Base-by-base conservation (phyloP, 768 basidiomycete species). In the Solioccasus polychromus region DNA sequence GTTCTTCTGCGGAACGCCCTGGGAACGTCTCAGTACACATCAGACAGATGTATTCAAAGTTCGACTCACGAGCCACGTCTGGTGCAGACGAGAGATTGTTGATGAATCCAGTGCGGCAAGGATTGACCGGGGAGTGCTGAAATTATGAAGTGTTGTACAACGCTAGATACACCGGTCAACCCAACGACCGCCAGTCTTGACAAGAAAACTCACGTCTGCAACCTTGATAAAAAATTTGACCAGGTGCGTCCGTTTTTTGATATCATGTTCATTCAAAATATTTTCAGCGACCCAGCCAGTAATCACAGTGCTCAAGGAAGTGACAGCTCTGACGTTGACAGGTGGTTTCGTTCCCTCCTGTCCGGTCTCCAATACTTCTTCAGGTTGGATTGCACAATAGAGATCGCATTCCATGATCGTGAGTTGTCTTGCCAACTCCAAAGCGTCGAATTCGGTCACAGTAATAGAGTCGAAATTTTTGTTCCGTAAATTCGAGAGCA, bases 231-330 rank as follows among this genome's bases (percentile, higher is more conserved):
- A 95, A 66, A 90, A 94, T 67, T 93, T 93, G 59, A 95, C 76
- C 51, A 94, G 60, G 8, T 62, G 47, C 20, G 83, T 85, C 49
- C 93, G 73, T 68, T 83, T 89, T 76, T 91, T 93, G 54, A 83
- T 78, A 67, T 98, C 95, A 42, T 74, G 77, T 69, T 99, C 95
- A 57, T 84, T 84, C 39, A 99, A 69, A 49, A 99, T 93, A 58
- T 86, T 85, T 68, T 98, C 95, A 8, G 93, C 87, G 24, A 97
- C 89, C 90, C 92, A 95, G 4, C 93, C 94, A 1, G 93, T 97
- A 54, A 97, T 85, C 43, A 85, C 80, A 12, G 93, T 98, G 61
- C 92, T 95, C 61, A 97, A 68, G 5, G 87, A 82, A 35, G 85
- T 85, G 52, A 98, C 84, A 19, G 88, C 86, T 62, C 80, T 86